Percentiles rank a stretch among this genome's conserved stretches.
Evolutionary conservation across 2,329 filamentous ascomycete species (phyloP).

Genomic region (Penicillium olsonii): DNA sequence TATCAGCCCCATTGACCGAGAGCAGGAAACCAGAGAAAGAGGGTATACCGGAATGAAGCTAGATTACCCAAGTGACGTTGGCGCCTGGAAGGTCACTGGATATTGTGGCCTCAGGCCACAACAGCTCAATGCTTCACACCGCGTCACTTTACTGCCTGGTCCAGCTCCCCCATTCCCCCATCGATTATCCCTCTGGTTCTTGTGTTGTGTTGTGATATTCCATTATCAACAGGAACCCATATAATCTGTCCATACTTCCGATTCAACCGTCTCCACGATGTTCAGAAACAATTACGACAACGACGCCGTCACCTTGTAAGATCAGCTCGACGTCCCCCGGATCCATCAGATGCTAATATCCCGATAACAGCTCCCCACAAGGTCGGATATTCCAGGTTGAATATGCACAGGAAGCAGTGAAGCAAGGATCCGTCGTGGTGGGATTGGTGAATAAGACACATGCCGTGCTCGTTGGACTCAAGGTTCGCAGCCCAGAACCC

Average conservation of each 20-base stretch:
- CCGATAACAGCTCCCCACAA: constrained; percentile 78
- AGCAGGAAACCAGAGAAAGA: constrained; percentile 6
- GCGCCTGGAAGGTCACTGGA: constrained; percentile 30
- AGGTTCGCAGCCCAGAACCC: constrained; percentile 60
- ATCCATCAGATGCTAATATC: constrained; percentile 21
- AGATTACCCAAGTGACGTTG: constrained; percentile 32
- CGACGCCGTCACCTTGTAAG: constrained; percentile 97
- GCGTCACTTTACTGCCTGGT: constrained; percentile 40
- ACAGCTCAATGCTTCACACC: constrained; percentile 33
- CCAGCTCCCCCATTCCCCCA: constrained; percentile 24
- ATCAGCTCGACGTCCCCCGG: constrained; percentile 25
- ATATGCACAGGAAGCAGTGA: constrained; percentile 97
- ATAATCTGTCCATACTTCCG: constrained; percentile 7
- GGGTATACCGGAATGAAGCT: constrained; percentile 12
- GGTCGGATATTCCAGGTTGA: constrained; percentile 99
- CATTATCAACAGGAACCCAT: constrained; percentile 11
- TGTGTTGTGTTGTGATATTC: constrained; percentile 15
- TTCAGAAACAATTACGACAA: constrained; percentile 99
- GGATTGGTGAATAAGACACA: constrained; percentile 98
- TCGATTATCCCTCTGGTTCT: constrained; percentile 18
- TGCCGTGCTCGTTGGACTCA: constrained; percentile 90
- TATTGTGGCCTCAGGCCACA: constrained; percentile 26
- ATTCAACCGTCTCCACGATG: constrained; percentile 61
- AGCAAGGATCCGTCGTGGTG: constrained; percentile 97
- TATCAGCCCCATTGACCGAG: constrained; percentile 21